Percentiles rank a stretch among this genome's conserved stretches.
Conservation (phyloP, 805 yeast species). For the Wickerhamiella sergipiensis region DNA sequence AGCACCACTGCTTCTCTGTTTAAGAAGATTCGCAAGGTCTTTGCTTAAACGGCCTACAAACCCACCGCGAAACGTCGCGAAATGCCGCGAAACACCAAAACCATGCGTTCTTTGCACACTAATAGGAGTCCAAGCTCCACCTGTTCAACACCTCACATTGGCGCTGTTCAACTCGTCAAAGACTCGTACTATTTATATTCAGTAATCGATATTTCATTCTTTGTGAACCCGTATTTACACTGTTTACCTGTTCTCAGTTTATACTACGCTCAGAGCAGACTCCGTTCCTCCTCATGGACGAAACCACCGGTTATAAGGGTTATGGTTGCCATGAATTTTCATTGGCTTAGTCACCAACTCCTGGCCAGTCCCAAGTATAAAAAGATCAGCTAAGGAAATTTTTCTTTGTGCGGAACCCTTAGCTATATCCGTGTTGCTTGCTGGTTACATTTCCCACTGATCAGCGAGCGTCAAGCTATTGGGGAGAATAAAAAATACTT, state of each 20-base stretch:
- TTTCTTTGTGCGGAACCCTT: slow-evolving; percentile 19
- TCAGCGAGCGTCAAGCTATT: slow-evolving; percentile 20
- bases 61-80: too few relatives aligned
- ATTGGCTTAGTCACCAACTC: too few relatives aligned
- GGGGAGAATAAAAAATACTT: slow-evolving; percentile 12
- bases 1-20: background rate
- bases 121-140: background rate
- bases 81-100: too few relatives aligned
- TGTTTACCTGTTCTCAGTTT: too few relatives aligned
- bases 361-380: background rate
- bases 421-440: slow-evolving; percentile 21
- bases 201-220: too few relatives aligned
- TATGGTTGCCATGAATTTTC: background rate
- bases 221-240: too few relatives aligned
- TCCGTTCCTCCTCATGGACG: too few relatives aligned
- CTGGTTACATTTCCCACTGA: slow-evolving; percentile 14
- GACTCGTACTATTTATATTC: background rate
- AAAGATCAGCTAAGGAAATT: background rate
- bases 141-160: background rate
- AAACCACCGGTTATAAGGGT: too few relatives aligned
- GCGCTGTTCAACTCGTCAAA: background rate
- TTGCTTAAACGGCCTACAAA: too few relatives aligned
- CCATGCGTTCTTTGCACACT: background rate
- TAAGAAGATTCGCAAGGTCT: background rate
- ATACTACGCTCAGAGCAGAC: too few relatives aligned